Evolutionary conservation across 352 stramenopile genomes (phyloP), one percentile per base, ranked within the genome.

Genomic region (Pythium volutum): DNA sequence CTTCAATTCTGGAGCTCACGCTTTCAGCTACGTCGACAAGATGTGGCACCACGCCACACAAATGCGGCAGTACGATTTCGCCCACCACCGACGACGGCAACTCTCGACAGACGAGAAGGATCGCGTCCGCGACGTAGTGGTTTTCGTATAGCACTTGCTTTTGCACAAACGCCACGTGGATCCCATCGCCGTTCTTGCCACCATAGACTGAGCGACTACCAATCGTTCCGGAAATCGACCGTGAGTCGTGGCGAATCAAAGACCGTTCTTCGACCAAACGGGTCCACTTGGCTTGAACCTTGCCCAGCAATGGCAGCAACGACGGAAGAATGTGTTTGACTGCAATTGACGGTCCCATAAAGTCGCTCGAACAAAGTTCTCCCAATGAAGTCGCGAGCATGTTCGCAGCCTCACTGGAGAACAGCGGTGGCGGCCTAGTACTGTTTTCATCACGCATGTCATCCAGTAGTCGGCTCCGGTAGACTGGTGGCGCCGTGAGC

Each of bases 11-110:
- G 0, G 80, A 78, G 10, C 79, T 83, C 18, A 90, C 84, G n/a
- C 74, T 74, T 67, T 92, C 83, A 0, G 80, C 73, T 8, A 90
- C 69, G 4, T 88, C 79, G 33, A 92, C 75, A 9, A 92, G 64
- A 7, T 77, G 71, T 11, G 83, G 62, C 5, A 69, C 11, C 8
- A 59, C 58, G 14, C 64, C 55, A n/a, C 64, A 57, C 22, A 75
- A 36, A 42, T 68, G 55, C 14, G 67, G 77, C 15, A 92, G 63
- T 25, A 92, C 59, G 29, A 73, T 71, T 12, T 65, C 71, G 4
- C 61, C 67, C n/a, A 90, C 59, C 7, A 72, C 60, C 18, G 69
- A 76, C 12, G 89, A 67, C 15, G 79, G 71, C 23, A 88, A 34
- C 48, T 90, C 83, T 31, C 75, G 76, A 34, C 80, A 90, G 18